These are phyloP conservation scores for Tuctoria greenei DNA, from an alignment of 176 grass and related monocot species.

Conservation along the genomic window DNA sequence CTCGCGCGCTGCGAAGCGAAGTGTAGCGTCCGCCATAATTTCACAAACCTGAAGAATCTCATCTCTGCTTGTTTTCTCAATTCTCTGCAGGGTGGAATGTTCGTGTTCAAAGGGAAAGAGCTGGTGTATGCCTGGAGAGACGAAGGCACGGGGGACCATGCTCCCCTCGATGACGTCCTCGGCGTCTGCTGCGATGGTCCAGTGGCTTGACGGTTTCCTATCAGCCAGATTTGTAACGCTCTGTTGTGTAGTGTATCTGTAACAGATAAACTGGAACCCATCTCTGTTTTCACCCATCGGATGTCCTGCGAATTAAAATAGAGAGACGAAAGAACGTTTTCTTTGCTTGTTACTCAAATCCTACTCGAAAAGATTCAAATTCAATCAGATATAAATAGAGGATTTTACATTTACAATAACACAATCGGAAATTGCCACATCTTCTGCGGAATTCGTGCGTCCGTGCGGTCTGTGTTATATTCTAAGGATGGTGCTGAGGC, in stretches of 20 bases:
- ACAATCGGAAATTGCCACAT: background rate
- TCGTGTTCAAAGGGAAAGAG: conserved; percentile 78
- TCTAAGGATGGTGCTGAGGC: too few relatives aligned
- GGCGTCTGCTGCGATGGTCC: conserved; percentile 29
- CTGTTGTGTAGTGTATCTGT: background rate
- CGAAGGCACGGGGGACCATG: conserved; percentile 82
- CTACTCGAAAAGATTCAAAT: background rate
- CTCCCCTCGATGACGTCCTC: conserved; percentile 61
- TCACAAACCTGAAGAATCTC: background rate
- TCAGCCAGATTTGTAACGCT: background rate
- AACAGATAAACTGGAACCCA: background rate
- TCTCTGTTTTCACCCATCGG: background rate
- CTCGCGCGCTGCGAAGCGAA: background rate
- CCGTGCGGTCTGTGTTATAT: too few relatives aligned
- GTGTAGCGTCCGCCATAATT: background rate
- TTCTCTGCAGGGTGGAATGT: conserved; percentile 64
- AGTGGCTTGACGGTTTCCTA: conserved; percentile 1
- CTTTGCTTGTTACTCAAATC: background rate
- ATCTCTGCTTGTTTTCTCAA: background rate
- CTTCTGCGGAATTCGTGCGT: background rate
- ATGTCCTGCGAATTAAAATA: background rate
- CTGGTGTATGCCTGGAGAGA: conserved; percentile 73
- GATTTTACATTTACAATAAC: background rate
- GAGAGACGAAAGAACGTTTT: background rate
- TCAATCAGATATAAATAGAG: background rate